Conservation (phyloP, 441 rosid genomes). For the Populus hybrid region DNA sequence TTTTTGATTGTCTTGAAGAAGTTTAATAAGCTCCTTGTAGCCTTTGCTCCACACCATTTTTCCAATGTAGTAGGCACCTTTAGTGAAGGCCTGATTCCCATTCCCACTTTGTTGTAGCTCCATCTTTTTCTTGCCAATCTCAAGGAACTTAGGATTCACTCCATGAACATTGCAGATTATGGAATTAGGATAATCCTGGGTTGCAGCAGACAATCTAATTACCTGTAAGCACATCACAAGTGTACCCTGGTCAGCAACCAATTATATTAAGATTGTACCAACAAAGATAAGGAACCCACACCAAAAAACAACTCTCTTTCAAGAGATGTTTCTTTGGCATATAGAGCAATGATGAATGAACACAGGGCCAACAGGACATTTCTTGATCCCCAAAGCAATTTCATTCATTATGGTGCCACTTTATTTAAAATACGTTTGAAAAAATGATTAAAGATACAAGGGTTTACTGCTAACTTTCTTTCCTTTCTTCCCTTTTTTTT, state of each 20-base stretch:
- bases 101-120: conserved; percentile 45
- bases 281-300: conserved; percentile 1
- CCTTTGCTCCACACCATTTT: conserved; percentile 99
- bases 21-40: conserved; percentile 79
- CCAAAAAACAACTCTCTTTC: conserved; percentile 1
- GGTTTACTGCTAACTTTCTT: background rate
- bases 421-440: no score
- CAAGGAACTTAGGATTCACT: conserved; percentile 90
- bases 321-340: background rate
- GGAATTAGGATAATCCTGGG: conserved; percentile 85
- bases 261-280: background rate
- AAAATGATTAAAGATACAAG: background rate
- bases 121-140: conserved; percentile 64
- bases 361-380: background rate
- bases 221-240: conserved; percentile 47
- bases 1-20: conserved; percentile 64
- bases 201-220: conserved; percentile 89
- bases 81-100: conserved; percentile 53
- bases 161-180: conserved; percentile 91
- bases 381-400: background rate
- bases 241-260: conserved; percentile 9
- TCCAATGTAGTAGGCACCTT: conserved; percentile 82
- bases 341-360: background rate
- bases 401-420: background rate
- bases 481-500: background rate